A percentile compares a stretch with the other conserved stretches of the same genome.
Conservation (phyloP, 192 early-diverging fungal species). For the Coemansia sp. region DNA sequence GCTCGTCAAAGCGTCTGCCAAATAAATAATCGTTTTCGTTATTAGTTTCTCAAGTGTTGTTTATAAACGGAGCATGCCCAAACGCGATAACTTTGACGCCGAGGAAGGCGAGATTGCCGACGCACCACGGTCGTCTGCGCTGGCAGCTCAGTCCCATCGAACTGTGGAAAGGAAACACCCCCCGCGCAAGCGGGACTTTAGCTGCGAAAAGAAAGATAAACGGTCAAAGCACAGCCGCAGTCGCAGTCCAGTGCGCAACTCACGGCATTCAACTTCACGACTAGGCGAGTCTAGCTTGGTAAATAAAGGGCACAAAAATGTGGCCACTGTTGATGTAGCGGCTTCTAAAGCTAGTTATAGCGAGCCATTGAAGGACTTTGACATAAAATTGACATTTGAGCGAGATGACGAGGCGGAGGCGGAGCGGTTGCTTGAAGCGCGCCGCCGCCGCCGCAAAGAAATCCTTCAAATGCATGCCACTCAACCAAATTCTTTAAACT, state of each 20-base stretch:
- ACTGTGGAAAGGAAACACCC: no score
- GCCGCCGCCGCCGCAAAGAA: slow-evolving; percentile 70
- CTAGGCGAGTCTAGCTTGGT: slow-evolving; percentile 13
- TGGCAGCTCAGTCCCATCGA: neutral
- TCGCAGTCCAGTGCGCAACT: slow-evolving; percentile 8
- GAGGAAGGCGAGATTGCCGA: slow-evolving; percentile 47
- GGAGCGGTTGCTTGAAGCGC: slow-evolving; percentile 79
- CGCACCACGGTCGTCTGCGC: neutral
- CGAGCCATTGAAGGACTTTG: neutral
- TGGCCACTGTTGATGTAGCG: neutral
- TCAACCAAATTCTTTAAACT: slow-evolving; percentile 36
- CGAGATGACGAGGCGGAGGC: slow-evolving; percentile 71
- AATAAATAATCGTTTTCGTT: neutral
- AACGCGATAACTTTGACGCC: slow-evolving; percentile 1
- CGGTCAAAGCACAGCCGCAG: slow-evolving; percentile 15
- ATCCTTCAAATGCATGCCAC: slow-evolving; percentile 73
- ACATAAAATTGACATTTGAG: slow-evolving; percentile 28
- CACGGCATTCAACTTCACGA: neutral
- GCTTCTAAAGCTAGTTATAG: neutral
- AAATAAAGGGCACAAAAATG: slow-evolving; percentile 15
- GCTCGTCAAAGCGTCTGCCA: no score
- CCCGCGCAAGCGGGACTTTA: neutral
- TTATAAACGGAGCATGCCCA: neutral
- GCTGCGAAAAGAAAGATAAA: neutral
- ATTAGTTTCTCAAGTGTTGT: neutral